phyloP scores from a whole-genome alignment of 176 grass and related monocot species.

The Chrysopogon serrulatus region DNA sequence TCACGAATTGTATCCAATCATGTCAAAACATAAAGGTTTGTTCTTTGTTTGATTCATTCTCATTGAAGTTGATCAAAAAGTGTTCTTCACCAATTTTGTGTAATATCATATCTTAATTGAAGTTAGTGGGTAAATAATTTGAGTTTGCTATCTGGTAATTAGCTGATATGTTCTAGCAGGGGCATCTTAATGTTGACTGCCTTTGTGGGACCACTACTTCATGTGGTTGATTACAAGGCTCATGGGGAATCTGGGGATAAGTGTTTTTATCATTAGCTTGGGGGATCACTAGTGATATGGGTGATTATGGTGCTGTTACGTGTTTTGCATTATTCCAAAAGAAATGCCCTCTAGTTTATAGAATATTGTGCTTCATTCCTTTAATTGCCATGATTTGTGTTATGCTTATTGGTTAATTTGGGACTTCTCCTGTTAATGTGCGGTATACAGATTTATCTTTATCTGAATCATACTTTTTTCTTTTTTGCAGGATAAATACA shows the following conservation, averaged over 20 bases:
- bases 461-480: neutral
- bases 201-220: neutral
- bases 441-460: neutral
- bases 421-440: neutral
- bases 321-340: slow-evolving; percentile 1
- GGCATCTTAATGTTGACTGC: neutral
- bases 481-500: slow-evolving; percentile 91
- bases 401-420: neutral
- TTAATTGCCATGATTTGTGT: neutral
- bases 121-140: neutral
- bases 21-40: slow-evolving; percentile 97
- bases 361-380: neutral
- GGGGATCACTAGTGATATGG: neutral
- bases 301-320: neutral
- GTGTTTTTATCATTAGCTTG: neutral
- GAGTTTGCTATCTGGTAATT: neutral
- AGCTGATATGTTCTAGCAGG: neutral
- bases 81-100: neutral
- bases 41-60: slow-evolving; percentile 24
- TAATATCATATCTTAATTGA: slow-evolving; percentile 6
- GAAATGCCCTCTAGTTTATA: neutral
- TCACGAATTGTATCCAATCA: slow-evolving; percentile 96
- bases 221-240: slow-evolving; percentile 1
- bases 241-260: neutral
- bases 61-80: neutral